These are phyloP conservation scores for Paramyrothecium roridum DNA, from an alignment of 2,329 filamentous ascomycete species.

Conservation along the genomic window DNA sequence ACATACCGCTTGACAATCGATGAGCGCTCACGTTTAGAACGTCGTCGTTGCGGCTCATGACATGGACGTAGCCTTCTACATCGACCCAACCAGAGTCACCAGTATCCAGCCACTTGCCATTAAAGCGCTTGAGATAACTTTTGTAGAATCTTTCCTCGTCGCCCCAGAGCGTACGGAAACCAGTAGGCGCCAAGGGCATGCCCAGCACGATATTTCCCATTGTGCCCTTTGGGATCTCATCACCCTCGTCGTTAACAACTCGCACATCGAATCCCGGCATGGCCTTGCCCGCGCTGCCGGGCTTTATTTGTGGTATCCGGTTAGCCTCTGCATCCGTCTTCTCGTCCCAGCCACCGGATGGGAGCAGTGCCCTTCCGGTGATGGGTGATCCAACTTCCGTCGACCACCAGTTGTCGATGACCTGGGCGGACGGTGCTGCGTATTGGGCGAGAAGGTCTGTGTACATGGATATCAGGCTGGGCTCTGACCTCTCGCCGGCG, in stretches of 20 bases:
- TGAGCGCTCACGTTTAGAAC: conserved; percentile 96
- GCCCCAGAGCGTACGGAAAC: conserved; percentile 80
- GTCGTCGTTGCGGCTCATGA: conserved; percentile 71
- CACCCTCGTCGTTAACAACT: conserved; percentile 77
- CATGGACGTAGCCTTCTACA: conserved; percentile 62
- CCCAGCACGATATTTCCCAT: conserved; percentile 93
- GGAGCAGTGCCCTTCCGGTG: conserved; percentile 51
- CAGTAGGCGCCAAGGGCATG: conserved; percentile 79
- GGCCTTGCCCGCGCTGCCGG: conserved; percentile 84
- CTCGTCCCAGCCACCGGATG: conserved; percentile 56
- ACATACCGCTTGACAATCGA: conserved; percentile 79
- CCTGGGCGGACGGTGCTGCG: conserved; percentile 56
- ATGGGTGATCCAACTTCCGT: conserved; percentile 58
- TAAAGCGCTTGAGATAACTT: conserved; percentile 79
- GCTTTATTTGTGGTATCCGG: conserved; percentile 57
- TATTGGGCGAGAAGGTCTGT: conserved; percentile 68
- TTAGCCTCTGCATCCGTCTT: conserved; percentile 32
- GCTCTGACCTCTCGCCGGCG: conserved; percentile 86
- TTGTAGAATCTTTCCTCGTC: conserved; percentile 84
- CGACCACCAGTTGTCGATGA: conserved; percentile 61
- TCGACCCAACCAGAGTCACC: conserved; percentile 89
- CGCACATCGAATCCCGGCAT: conserved; percentile 90
- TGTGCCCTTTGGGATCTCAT: conserved; percentile 63
- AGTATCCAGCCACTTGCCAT: conserved; percentile 82
- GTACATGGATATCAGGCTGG: conserved; percentile 78